Percentiles rank a stretch among this genome's conserved stretches.
Evolutionary conservation across 805 yeast species (phyloP).

Genomic region (Yueomyces sinensis): DNA sequence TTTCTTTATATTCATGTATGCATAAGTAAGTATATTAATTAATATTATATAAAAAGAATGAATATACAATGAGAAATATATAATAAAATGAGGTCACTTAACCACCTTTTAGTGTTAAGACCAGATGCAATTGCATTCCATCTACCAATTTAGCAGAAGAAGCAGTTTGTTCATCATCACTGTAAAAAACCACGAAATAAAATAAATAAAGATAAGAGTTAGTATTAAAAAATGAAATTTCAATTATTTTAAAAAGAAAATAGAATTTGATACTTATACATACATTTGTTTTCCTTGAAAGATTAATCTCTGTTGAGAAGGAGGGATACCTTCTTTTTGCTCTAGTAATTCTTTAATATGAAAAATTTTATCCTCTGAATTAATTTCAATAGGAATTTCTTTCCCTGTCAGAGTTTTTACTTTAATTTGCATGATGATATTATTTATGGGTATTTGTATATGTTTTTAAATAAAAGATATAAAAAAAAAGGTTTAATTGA

Average conservation of each 20-base stretch:
- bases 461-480: too few species aligned
- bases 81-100: not conserved
- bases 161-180: slow-evolving; percentile 65
- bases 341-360: slow-evolving; percentile 84
- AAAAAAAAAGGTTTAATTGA: too few species aligned
- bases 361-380: slow-evolving; percentile 31
- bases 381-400: slow-evolving; percentile 26
- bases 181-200: slow-evolving; percentile 15
- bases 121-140: slow-evolving; percentile 82
- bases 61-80: too few species aligned
- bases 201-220: slow-evolving; percentile 1
- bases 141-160: slow-evolving; percentile 63
- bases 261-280: slow-evolving; percentile 17
- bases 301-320: slow-evolving; percentile 85
- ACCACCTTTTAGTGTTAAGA: slow-evolving; percentile 89
- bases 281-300: slow-evolving; percentile 84
- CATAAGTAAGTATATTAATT: too few species aligned
- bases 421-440: slow-evolving; percentile 11
- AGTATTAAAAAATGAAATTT: not conserved
- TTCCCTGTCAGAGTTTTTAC: slow-evolving; percentile 22
- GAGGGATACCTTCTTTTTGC: slow-evolving; percentile 95
- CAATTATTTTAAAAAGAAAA: not conserved
- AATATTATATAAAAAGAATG: too few species aligned
- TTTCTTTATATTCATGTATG: too few species aligned
- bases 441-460: too few species aligned